Base-by-base conservation (phyloP, 371 early-diverging fungal species). In the Apophysomyces elegans region DNA sequence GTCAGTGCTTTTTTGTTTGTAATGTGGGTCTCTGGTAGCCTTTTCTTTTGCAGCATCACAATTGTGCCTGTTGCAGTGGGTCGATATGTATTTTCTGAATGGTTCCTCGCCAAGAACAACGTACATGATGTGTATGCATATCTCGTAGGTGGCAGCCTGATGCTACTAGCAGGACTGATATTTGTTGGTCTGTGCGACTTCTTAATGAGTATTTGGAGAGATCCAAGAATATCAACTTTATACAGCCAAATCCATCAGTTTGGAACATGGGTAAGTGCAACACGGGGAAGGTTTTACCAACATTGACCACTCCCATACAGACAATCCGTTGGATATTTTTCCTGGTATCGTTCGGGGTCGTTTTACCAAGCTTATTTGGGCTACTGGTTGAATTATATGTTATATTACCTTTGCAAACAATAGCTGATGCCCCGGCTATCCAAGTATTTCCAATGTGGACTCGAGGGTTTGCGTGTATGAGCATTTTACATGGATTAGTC, bases 91-190 rank as follows among this genome's bases (percentile, higher is more conserved):
- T 76, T 82, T 61, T 58, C 70, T 36, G n/a, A 54, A 4, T 61
- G 63, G 36, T 46, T 84, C 0, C 39, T 43, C 0, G 45, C 73
- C 7, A 56, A 66, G 2, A 60, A 59, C 3, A 65, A 68, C 13
- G 80, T 87, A 1, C 88, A 90, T 62, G 90, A 90, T 59, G 61
- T 86, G 2, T 90, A 90, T 61, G 70, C 88, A 13, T 82, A 70
- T 56, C 50, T 61, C 13, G 36, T 65, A 0, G 80, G 80, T 12
- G 69, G 63, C 2, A 37, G 45, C 8, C n/a, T 75, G 36, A 18
- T 75, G 35, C 37, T 77, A 2, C 36, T 67, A 13, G 5, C 57
- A 18, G 35, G 64, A 26, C 5, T 26, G 8, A 18, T 50, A 21
- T 9, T 50, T 7, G 54, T 35, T 7, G 21, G 54, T 50, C 54